Percentiles rank a stretch among this genome's conserved stretches.
These are phyloP conservation scores for Hyaloscypha bicolor DNA, from an alignment of 495 filamentous ascomycete genomes.

Conservation along the genomic window DNA sequence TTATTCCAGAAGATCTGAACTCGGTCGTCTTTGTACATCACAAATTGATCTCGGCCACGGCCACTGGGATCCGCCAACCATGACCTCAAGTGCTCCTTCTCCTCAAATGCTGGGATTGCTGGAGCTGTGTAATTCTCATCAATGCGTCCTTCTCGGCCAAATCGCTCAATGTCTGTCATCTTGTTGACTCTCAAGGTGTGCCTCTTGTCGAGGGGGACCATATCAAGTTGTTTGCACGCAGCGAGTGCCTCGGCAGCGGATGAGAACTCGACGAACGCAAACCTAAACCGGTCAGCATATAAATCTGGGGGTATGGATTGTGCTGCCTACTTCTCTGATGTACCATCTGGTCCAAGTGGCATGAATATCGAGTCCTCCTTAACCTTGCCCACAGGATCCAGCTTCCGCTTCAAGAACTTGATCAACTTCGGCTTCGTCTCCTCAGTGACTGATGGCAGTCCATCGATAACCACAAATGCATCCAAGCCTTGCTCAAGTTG, in stretches of 20 bases:
- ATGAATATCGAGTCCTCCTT: slow-evolving; percentile 88
- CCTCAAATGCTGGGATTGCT: slow-evolving; percentile 73
- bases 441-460: slow-evolving; percentile 81
- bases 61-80: slow-evolving; percentile 85
- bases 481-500: slow-evolving; percentile 94
- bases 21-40: slow-evolving; percentile 84
- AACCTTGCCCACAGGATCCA: slow-evolving; percentile 79
- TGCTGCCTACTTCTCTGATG: slow-evolving; percentile 73
- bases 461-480: slow-evolving; percentile 93
- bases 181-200: slow-evolving; percentile 97
- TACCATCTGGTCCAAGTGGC: slow-evolving; percentile 81
- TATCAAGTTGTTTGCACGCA: slow-evolving; percentile 83
- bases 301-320: slow-evolving; percentile 17
- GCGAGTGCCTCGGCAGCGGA: slow-evolving; percentile 88
- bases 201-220: slow-evolving; percentile 86
- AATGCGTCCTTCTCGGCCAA: slow-evolving; percentile 88
- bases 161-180: slow-evolving; percentile 95
- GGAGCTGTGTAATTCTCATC: slow-evolving; percentile 87
- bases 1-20: slow-evolving; percentile 98
- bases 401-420: slow-evolving; percentile 91
- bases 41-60: slow-evolving; percentile 90
- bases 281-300: slow-evolving; percentile 50
- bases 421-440: slow-evolving; percentile 86
- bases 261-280: slow-evolving; percentile 94
- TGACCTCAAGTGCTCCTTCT: slow-evolving; percentile 93